phyloP scores from a whole-genome alignment of 345 rosid species.

The Citrus glauca region DNA sequence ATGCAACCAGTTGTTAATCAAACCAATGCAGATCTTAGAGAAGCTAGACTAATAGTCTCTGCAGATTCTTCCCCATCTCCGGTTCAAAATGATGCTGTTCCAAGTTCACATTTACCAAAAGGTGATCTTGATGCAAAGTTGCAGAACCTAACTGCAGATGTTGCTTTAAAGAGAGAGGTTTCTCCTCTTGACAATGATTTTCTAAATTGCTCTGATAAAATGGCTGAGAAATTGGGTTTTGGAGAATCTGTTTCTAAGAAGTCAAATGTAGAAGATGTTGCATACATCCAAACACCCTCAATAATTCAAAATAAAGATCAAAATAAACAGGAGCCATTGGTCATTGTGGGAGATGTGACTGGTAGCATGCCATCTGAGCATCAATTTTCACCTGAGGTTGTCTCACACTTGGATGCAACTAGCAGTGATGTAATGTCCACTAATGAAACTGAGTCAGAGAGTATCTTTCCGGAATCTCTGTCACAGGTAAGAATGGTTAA shows the following conservation, averaged over 20 bases:
- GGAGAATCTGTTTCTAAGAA: slow-evolving; percentile 20
- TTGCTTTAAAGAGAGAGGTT: slow-evolving; percentile 11
- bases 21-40: slow-evolving; percentile 18
- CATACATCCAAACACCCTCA: slow-evolving; percentile 18
- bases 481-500: slow-evolving; percentile 22
- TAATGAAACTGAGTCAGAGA: slow-evolving; percentile 16
- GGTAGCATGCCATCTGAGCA: slow-evolving; percentile 13
- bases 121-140: slow-evolving; percentile 6
- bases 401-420: slow-evolving; percentile 23
- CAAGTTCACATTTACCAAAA: slow-evolving; percentile 12
- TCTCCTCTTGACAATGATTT: slow-evolving; percentile 23
- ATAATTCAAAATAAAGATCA: slow-evolving; percentile 17
- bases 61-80: slow-evolving; percentile 1
- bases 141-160: slow-evolving; percentile 14
- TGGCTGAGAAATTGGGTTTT: slow-evolving; percentile 19
- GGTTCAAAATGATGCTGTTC: slow-evolving; percentile 10
- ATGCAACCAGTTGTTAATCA: slow-evolving; percentile 25
- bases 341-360: slow-evolving; percentile 12
- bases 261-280: slow-evolving; percentile 19
- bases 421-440: slow-evolving; percentile 25
- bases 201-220: slow-evolving; percentile 17
- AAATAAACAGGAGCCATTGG: slow-evolving; percentile 21
- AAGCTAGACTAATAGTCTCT: neutral
- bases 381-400: slow-evolving; percentile 26
- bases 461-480: slow-evolving; percentile 26